phyloP scores from a whole-genome alignment of 2,329 filamentous ascomycete species.

The Atkinsonella texensis region DNA sequence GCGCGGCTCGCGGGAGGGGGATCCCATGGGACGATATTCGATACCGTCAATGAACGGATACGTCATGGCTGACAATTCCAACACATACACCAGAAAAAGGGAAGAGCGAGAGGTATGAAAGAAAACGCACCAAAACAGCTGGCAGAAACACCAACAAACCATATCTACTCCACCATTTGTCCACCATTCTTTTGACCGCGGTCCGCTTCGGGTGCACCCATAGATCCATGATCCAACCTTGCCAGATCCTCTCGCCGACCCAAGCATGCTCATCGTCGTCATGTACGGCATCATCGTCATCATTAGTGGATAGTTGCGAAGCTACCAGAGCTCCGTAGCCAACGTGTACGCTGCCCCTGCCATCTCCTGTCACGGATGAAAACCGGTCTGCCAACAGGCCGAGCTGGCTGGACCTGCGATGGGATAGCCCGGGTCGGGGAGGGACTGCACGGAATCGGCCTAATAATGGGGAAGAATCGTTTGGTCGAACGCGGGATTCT shows the following conservation, averaged over 20 bases:
- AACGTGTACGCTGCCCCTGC: slow-evolving; percentile 42
- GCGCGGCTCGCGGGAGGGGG: too few species aligned
- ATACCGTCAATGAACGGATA: neutral
- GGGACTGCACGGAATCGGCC: slow-evolving; percentile 55
- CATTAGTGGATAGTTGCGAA: slow-evolving; percentile 25
- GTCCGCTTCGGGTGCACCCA: slow-evolving; percentile 49
- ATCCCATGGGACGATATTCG: neutral
- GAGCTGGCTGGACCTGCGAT: slow-evolving; percentile 22
- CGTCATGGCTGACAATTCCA: neutral
- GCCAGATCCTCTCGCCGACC: slow-evolving; percentile 22
- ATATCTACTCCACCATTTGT: slow-evolving; percentile 54
- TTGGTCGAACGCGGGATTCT: slow-evolving; percentile 42
- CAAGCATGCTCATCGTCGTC: slow-evolving; percentile 21
- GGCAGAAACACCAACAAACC: slow-evolving; percentile 48
- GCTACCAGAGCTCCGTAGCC: slow-evolving; percentile 43
- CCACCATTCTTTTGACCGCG: slow-evolving; percentile 45
- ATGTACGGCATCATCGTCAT: slow-evolving; percentile 17
- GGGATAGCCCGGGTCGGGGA: slow-evolving; percentile 21
- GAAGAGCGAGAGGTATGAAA: neutral
- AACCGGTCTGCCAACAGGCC: slow-evolving; percentile 26
- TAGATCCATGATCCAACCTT: slow-evolving; percentile 34
- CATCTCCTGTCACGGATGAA: slow-evolving; percentile 11
- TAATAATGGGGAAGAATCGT: slow-evolving; percentile 47
- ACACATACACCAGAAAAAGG: neutral
- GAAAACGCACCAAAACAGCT: slow-evolving; percentile 39